phyloP scores from a whole-genome alignment of 352 stramenopile species.

The Phytophthora boehmeriae region DNA sequence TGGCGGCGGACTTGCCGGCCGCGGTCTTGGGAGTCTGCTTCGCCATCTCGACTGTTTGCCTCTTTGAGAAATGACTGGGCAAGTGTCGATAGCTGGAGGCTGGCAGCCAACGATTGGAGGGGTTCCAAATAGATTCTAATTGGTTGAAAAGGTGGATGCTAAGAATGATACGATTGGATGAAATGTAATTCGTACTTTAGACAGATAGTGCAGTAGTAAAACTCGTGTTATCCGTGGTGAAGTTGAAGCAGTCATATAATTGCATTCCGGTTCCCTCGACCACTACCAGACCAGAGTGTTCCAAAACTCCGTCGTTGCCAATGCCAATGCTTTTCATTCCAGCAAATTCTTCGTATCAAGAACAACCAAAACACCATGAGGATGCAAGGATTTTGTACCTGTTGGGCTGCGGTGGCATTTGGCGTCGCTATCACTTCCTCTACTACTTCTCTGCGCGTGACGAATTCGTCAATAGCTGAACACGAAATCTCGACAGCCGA shows the following conservation, averaged over 20 bases:
- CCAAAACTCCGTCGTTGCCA: neutral
- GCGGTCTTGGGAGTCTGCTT: conserved; percentile 80
- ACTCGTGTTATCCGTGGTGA: conserved; percentile 12
- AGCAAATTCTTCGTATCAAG: conserved; percentile 17
- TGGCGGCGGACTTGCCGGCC: conserved; percentile 92
- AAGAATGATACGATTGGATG: neutral
- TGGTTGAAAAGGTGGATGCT: neutral
- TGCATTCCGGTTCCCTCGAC: too few species aligned
- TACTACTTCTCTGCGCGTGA: neutral
- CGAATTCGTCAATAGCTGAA: neutral
- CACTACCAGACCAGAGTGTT: too few species aligned
- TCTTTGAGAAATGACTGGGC: conserved; percentile 50
- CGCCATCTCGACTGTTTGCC: conserved; percentile 71
- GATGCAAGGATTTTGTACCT: conserved; percentile 12
- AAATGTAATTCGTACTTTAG: conserved; percentile 14
- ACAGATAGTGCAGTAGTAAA: neutral
- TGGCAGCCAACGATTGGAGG: conserved; percentile 39
- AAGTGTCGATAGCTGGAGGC: neutral
- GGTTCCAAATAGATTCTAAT: neutral
- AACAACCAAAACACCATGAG: neutral
- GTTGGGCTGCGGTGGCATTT: conserved; percentile 7
- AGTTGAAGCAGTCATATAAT: neutral
- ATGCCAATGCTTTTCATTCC: conserved; percentile 25
- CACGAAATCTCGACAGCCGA: neutral
- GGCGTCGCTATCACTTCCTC: conserved; percentile 17